These are phyloP conservation scores for Dalbergia oliveri DNA, from an alignment of 306 rosid genomes.

Conservation along the genomic window DNA sequence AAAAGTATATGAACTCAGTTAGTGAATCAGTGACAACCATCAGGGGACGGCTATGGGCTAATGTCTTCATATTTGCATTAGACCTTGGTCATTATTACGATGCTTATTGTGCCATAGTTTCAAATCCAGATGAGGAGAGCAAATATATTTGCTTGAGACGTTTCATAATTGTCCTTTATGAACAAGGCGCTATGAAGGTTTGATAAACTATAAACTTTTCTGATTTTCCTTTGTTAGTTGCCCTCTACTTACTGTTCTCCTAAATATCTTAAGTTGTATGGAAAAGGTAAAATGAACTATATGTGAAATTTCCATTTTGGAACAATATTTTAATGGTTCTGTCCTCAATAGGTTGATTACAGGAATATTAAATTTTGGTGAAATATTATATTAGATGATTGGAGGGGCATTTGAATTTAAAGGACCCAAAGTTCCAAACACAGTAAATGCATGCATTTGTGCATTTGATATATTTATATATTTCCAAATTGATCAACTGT, in stretches of 20 bases:
- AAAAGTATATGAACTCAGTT: conserved; percentile 44
- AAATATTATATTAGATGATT: conserved; percentile 2
- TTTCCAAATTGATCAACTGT: conserved; percentile 17
- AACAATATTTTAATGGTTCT: conserved; percentile 1
- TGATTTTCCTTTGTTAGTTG: conserved; percentile 13
- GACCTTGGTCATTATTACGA: conserved; percentile 82
- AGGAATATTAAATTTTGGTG: conserved; percentile 26
- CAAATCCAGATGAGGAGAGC: conserved; percentile 98
- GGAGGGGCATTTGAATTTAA: conserved; percentile 9
- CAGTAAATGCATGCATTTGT: background rate
- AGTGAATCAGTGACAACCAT: conserved; percentile 71
- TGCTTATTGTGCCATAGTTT: conserved; percentile 94
- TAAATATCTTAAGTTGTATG: background rate
- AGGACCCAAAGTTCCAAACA: conserved; percentile 6
- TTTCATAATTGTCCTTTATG: conserved; percentile 86
- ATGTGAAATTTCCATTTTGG: conserved; percentile 12
- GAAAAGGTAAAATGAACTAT: conserved; percentile 5
- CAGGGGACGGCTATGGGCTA: conserved; percentile 95
- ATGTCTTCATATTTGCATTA: conserved; percentile 87
- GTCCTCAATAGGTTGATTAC: conserved; percentile 26
- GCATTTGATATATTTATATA: conserved; percentile 19
- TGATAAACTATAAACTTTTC: conserved; percentile 35
- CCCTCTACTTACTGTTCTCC: conserved; percentile 22
- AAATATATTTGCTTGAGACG: conserved; percentile 92
- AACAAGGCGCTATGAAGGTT: conserved; percentile 86